phyloP scores from a whole-genome alignment of 73 alveolate genomes.

The Paramecium biaurelia region DNA sequence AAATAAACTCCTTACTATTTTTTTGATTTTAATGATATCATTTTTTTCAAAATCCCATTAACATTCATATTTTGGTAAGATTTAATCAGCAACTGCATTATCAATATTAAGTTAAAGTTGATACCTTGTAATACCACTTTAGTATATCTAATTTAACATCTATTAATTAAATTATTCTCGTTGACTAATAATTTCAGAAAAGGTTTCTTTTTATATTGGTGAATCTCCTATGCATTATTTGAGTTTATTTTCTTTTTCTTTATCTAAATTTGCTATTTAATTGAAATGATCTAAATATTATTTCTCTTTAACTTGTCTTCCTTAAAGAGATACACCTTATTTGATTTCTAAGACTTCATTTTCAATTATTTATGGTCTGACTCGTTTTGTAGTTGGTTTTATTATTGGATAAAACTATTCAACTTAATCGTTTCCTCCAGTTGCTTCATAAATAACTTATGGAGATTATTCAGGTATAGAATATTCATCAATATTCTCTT shows the following conservation, averaged over 20 bases:
- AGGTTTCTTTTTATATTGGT: constrained; percentile 6
- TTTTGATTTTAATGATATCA: constrained; percentile 40
- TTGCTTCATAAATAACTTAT: constrained; percentile 16
- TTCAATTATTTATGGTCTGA: constrained; percentile 9
- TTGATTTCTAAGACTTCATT: constrained; percentile 19
- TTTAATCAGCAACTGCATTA: constrained; percentile 49
- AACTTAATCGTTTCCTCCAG: constrained; percentile 37
- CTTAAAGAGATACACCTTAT: not conserved
- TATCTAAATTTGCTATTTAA: constrained; percentile 46
- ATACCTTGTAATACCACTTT: constrained; percentile 55
- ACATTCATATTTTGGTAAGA: constrained; percentile 30
- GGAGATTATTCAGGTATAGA: not conserved
- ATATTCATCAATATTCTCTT: constrained; percentile 22
- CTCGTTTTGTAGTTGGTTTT: not conserved
- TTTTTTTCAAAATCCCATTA: constrained; percentile 63
- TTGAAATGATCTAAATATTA: constrained; percentile 49
- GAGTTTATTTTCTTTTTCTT: constrained; percentile 56
- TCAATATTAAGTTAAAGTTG: constrained; percentile 40
- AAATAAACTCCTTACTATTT: not conserved
- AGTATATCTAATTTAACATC: not conserved
- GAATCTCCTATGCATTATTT: constrained; percentile 56
- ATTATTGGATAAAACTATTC: constrained; percentile 7
- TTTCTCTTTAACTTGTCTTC: constrained; percentile 41
- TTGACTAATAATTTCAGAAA: not conserved
- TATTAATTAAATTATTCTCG: constrained; percentile 29